Evolutionary conservation across 2,329 filamentous ascomycete species (phyloP).

Genomic region (Drechmeria coniospora): DNA sequence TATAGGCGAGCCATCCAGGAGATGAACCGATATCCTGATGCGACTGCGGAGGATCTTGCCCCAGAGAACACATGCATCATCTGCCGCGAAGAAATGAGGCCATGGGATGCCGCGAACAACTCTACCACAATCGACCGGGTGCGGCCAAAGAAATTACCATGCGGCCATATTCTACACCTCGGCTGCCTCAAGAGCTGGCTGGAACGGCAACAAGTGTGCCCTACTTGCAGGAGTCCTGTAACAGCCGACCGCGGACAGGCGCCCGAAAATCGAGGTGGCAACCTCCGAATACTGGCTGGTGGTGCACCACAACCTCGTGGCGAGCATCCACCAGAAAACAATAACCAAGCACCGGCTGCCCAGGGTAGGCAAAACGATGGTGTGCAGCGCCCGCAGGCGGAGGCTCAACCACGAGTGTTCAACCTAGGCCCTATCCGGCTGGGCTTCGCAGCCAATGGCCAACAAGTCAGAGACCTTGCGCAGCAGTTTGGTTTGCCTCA

Average conservation of each 20-base stretch:
- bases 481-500: constrained; percentile 40
- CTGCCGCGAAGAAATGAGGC: constrained; percentile 87
- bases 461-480: constrained; percentile 51
- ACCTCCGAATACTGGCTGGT: constrained; percentile 14
- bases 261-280: constrained; percentile 12
- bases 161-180: constrained; percentile 88
- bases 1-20: constrained; percentile 86
- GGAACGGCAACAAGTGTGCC: constrained; percentile 92
- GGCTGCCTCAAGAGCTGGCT: constrained; percentile 94
- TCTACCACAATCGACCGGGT: constrained; percentile 66
- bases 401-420: constrained; percentile 41
- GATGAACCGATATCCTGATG: constrained; percentile 91
- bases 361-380: constrained; percentile 5
- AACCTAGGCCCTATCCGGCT: constrained; percentile 62
- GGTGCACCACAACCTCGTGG: constrained; percentile 2
- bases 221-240: constrained; percentile 79
- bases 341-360: constrained; percentile 3
- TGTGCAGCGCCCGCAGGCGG: constrained; percentile 7
- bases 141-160: constrained; percentile 89
- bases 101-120: constrained; percentile 46
- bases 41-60: constrained; percentile 68
- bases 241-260: constrained; percentile 14
- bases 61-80: constrained; percentile 94
- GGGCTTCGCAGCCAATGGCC: constrained; percentile 58
- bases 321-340: too few species aligned